A percentile compares a stretch with the other conserved stretches of the same genome.
phyloP scores from a whole-genome alignment of 371 early-diverging fungal species.

The Nematocida displodere region DNA sequence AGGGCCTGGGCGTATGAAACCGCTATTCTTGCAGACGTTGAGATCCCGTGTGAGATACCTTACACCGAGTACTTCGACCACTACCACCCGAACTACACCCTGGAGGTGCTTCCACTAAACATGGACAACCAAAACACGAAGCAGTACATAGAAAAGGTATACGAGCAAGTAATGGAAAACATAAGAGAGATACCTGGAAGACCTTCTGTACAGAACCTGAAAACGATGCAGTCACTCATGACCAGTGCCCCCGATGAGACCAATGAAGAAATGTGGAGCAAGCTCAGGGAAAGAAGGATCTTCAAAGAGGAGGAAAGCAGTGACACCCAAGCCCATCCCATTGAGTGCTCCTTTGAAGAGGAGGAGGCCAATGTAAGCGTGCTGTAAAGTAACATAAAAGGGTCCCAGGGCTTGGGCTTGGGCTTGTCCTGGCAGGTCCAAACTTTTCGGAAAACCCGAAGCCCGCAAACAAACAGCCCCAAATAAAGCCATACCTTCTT shows the following conservation, averaged over 20 bases:
- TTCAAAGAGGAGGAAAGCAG: slow-evolving; percentile 18
- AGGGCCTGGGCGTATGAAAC: slow-evolving; percentile 94
- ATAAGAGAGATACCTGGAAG: slow-evolving; percentile 77
- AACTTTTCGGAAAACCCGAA: too few relatives aligned
- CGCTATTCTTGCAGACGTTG: slow-evolving; percentile 74
- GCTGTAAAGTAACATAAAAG: too few relatives aligned
- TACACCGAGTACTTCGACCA: slow-evolving; percentile 81
- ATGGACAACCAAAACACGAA: slow-evolving; percentile 81
- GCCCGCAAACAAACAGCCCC: too few relatives aligned
- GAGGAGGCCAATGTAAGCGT: background rate
- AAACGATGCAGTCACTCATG: slow-evolving; percentile 67
- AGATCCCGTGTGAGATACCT: slow-evolving; percentile 73
- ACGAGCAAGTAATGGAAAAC: slow-evolving; percentile 74
- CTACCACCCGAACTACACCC: slow-evolving; percentile 75
- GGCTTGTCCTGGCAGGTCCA: too few relatives aligned
- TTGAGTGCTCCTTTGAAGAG: slow-evolving; percentile 48
- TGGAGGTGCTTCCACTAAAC: slow-evolving; percentile 81
- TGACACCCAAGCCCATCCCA: background rate
- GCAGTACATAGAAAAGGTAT: slow-evolving; percentile 71
- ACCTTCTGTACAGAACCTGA: slow-evolving; percentile 90
- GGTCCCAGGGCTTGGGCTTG: too few relatives aligned
- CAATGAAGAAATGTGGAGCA: slow-evolving; percentile 59
- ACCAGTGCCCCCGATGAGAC: slow-evolving; percentile 55
- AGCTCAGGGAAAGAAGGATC: slow-evolving; percentile 47
- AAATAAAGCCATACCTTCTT: too few relatives aligned